These are phyloP conservation scores for Apiotrichum mycotoxinovorans DNA, from an alignment of 1,284 basidiomycete genomes.

Conservation along the genomic window DNA sequence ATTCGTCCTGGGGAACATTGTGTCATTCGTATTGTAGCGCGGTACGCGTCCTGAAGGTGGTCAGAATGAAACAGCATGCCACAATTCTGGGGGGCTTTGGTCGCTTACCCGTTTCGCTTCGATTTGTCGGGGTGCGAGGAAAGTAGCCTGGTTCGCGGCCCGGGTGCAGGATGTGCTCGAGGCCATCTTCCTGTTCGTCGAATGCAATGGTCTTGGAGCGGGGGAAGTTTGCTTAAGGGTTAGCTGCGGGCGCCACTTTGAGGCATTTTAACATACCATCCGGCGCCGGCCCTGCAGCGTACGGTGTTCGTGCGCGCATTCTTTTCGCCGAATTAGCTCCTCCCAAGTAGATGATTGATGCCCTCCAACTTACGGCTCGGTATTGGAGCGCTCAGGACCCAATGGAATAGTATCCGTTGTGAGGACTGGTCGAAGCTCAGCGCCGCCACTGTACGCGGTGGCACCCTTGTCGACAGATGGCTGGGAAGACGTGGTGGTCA, in stretches of 20 bases:
- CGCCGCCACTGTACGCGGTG: background rate
- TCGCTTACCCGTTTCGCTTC: slow-evolving; percentile 22
- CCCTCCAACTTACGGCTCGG: background rate
- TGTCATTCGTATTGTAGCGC: background rate
- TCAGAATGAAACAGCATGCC: background rate
- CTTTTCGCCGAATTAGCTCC: background rate
- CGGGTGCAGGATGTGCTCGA: slow-evolving; percentile 11
- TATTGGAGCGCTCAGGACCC: background rate
- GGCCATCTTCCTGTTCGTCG: slow-evolving; percentile 45
- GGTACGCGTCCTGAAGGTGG: background rate
- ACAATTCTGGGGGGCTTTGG: too few species aligned
- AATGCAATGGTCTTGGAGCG: slow-evolving; percentile 60
- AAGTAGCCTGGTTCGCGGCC: slow-evolving; percentile 24
- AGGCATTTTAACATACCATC: slow-evolving; percentile 4
- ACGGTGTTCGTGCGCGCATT: background rate
- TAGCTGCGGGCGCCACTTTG: background rate
- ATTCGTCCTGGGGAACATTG: slow-evolving; percentile 44
- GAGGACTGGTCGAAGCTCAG: background rate
- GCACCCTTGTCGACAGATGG: background rate
- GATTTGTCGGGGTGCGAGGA: slow-evolving; percentile 41
- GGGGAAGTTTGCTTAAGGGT: slow-evolving; percentile 49
- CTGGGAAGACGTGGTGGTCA: background rate
- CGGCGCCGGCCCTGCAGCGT: background rate
- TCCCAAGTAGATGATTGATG: background rate
- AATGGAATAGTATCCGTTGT: background rate